Percentiles rank a stretch among this genome's conserved stretches.
These are phyloP conservation scores for Phycomyces blakesleeanus DNA, from an alignment of 192 early-diverging fungal genomes.

Conservation along the genomic window DNA sequence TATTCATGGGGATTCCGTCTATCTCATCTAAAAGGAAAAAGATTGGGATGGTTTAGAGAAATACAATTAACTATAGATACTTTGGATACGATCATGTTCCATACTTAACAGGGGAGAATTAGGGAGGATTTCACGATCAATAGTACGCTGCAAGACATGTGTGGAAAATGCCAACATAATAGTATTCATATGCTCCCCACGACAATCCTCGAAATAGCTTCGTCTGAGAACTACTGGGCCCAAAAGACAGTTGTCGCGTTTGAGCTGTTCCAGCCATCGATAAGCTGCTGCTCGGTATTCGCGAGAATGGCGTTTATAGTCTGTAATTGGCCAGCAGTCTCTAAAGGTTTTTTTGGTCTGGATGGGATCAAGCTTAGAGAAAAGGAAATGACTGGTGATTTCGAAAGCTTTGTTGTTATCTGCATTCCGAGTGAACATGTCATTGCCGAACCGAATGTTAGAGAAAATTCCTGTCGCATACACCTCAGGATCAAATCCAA, in stretches of 20 bases:
- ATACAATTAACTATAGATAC: too few relatives aligned
- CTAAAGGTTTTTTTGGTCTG: conserved; percentile 6
- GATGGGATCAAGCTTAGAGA: conserved; percentile 19
- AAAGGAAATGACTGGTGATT: conserved; percentile 26
- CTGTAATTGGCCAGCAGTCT: conserved; percentile 22
- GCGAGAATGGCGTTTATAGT: conserved; percentile 14
- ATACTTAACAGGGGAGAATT: background rate
- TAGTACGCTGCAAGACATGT: background rate
- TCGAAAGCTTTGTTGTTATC: conserved; percentile 28
- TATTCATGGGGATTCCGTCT: background rate
- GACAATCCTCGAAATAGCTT: conserved; percentile 25
- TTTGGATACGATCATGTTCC: background rate
- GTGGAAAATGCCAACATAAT: conserved; percentile 19
- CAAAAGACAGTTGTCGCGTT: background rate
- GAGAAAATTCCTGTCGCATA: conserved; percentile 1
- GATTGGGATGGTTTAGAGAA: too few relatives aligned
- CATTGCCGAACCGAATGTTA: background rate
- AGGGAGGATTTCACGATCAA: background rate
- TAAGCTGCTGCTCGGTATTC: conserved; percentile 18
- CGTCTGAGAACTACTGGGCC: conserved; percentile 10
- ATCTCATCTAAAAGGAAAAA: background rate
- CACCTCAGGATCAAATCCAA: conserved; percentile 15
- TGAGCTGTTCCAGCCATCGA: conserved; percentile 23
- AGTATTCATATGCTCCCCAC: conserved; percentile 7
- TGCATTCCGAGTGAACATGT: conserved; percentile 16